Conservation (phyloP, 192 early-diverging fungal genomes). For the Backusella tuberculispora region DNA sequence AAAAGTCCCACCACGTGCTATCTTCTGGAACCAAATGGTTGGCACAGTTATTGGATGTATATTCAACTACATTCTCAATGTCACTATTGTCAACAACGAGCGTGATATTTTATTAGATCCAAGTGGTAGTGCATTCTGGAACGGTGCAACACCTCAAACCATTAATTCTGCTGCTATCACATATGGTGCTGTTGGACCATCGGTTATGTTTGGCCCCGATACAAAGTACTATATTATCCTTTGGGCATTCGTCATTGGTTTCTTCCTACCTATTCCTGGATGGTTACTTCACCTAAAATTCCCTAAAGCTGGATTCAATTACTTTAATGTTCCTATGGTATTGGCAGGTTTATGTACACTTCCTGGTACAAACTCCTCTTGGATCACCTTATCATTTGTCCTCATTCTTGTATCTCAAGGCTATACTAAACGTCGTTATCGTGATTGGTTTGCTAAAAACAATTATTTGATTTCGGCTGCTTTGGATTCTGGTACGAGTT, state of each 20-base stretch:
- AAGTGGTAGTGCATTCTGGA: constrained; percentile 47
- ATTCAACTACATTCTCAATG: constrained; percentile 59
- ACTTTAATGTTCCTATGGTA: constrained; percentile 52
- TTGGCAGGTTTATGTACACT: constrained; percentile 31
- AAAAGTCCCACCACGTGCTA: constrained; percentile 73
- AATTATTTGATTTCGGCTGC: constrained; percentile 74
- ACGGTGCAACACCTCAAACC: constrained; percentile 43
- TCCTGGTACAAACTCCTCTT: constrained; percentile 34
- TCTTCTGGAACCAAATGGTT: constrained; percentile 70
- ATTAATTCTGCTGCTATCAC: constrained; percentile 64
- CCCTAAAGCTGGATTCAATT: constrained; percentile 54
- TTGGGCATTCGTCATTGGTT: constrained; percentile 54
- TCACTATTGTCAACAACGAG: constrained; percentile 22
- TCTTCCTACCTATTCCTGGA: constrained; percentile 50
- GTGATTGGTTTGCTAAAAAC: constrained; percentile 63
- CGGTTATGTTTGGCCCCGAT: constrained; percentile 51
- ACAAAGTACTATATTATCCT: constrained; percentile 50
- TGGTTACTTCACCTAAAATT: constrained; percentile 48
- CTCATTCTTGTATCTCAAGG: constrained; percentile 54
- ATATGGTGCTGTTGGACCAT: constrained; percentile 67
- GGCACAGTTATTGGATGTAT: constrained; percentile 67
- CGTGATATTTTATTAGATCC: constrained; percentile 39
- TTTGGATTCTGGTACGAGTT: constrained; percentile 59
- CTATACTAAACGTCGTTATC: constrained; percentile 50
- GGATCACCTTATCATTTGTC: constrained; percentile 51